Percentiles rank a stretch among this genome's conserved stretches.
Evolutionary conservation across 2,329 filamentous ascomycete species (phyloP).

Genomic region (Fusarium gaditjirri): DNA sequence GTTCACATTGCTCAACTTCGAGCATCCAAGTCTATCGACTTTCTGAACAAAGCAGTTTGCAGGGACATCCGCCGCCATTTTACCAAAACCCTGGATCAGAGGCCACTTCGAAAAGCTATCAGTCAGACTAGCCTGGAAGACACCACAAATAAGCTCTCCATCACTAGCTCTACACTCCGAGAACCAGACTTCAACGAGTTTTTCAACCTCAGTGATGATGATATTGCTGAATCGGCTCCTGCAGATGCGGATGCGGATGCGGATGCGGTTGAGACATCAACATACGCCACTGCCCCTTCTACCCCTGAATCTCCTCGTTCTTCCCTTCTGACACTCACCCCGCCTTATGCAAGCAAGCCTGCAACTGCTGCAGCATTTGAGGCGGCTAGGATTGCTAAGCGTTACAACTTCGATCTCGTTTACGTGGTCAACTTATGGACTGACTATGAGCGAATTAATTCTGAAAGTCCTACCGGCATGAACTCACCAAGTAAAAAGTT

Average conservation of each 20-base stretch:
- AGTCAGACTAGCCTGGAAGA: constrained; percentile 48
- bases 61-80: constrained; percentile 44
- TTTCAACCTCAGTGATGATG: constrained; percentile 65
- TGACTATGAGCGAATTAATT: constrained; percentile 30
- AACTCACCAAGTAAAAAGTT: constrained; percentile 17
- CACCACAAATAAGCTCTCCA: constrained; percentile 42
- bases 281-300: constrained; percentile 34
- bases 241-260: constrained; percentile 36
- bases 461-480: constrained; percentile 5
- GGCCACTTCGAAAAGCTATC: constrained; percentile 41
- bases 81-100: constrained; percentile 40
- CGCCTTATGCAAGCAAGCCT: constrained; percentile 56
- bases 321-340: constrained; percentile 56
- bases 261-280: constrained; percentile 13
- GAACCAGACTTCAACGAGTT: constrained; percentile 67
- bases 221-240: constrained; percentile 61
- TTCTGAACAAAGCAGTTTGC: constrained; percentile 43
- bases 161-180: constrained; percentile 53
- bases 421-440: constrained; percentile 71
- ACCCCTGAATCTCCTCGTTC: constrained; percentile 40
- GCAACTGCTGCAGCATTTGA: constrained; percentile 63
- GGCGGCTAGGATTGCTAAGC: constrained; percentile 64
- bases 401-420: constrained; percentile 67
- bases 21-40: constrained; percentile 45
- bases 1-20: constrained; percentile 42